Base-by-base conservation (phyloP, 78 protist species). In the Dictyostelium citrinum region DNA sequence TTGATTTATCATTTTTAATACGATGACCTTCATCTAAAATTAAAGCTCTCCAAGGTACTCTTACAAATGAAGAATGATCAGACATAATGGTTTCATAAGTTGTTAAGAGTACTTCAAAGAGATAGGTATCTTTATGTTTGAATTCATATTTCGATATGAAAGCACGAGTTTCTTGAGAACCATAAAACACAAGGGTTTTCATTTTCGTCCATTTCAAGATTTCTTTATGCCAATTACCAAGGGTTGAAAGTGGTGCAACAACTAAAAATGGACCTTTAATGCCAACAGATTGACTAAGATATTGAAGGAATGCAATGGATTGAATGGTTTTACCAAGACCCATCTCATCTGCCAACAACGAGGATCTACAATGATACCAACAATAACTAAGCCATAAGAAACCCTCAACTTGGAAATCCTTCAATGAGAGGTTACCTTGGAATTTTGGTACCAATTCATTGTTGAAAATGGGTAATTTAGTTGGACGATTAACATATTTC, bases 251-350 rank as follows among this genome's bases (percentile, higher is more conserved):
- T 8, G 99, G 99, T 7, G 97, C 99, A 4, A 99, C 96, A 43
- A 99, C 81, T 43, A 99, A 83, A 45, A 93, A 99, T 8, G 99
- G 99, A 9, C 99, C 99, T 27, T 46, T 46, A 70, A 85, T 78
- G 41, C 93, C 90, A 2, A 24, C 61, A 0, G 39, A 37, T 55
- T 98, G 97, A 51, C 77, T 61, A 14, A 98, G 90, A 68, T 95
- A 81, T 29, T 93, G 88, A 16, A 99, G 4, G 31, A 98, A 77
- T 6, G 98, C 83, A 64, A 97, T 97, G 33, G 98, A 86, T 82
- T 97, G 99, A 35, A 99, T 84, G 12, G 99, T 99, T 88, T 99
- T 99, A 49, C 99, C 99, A 4, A 95, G 95, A 80, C 97, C 96
- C 98, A 97, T 97, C 55, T 97, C 98, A 77, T 97, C 98, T 2